These are phyloP conservation scores for Metarhizium rileyi DNA, from an alignment of 2,329 filamentous ascomycete species.

Conservation along the genomic window DNA sequence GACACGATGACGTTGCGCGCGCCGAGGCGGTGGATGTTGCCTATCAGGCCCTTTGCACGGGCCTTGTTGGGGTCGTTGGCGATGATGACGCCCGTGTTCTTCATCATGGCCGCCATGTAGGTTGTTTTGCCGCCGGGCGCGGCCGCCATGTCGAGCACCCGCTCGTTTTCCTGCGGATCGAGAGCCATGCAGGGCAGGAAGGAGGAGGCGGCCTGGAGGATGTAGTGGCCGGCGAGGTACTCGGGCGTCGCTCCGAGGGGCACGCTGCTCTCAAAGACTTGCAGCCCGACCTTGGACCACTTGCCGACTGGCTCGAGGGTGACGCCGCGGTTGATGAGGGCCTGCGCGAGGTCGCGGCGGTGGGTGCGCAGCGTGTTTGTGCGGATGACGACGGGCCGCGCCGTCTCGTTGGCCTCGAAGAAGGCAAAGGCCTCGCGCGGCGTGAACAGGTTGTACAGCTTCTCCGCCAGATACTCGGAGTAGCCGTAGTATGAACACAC, in stretches of 20 bases:
- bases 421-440: conserved; percentile 93
- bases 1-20: conserved; percentile 91
- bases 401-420: conserved; percentile 96
- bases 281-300: conserved; percentile 96
- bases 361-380: conserved; percentile 86
- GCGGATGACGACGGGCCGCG: conserved; percentile 86
- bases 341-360: conserved; percentile 74
- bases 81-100: conserved; percentile 87
- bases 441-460: conserved; percentile 86
- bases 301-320: conserved; percentile 95
- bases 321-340: conserved; percentile 91
- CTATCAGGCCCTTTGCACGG: conserved; percentile 92
- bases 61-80: conserved; percentile 94
- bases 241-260: conserved; percentile 92
- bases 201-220: conserved; percentile 90
- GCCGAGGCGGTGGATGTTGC: conserved; percentile 92
- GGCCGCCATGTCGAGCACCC: conserved; percentile 59
- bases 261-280: conserved; percentile 82
- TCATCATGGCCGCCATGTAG: conserved; percentile 57
- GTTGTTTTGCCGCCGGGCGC: conserved; percentile 20
- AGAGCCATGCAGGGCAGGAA: conserved; percentile 98
- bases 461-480: conserved; percentile 87
- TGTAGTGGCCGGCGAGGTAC: conserved; percentile 95
- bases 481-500: conserved; percentile 97
- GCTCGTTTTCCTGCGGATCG: conserved; percentile 85